A percentile compares a stretch with the other conserved stretches of the same genome.
phyloP scores from a whole-genome alignment of 2,329 filamentous ascomycete genomes.

The Pseudogymnoascus sp. region DNA sequence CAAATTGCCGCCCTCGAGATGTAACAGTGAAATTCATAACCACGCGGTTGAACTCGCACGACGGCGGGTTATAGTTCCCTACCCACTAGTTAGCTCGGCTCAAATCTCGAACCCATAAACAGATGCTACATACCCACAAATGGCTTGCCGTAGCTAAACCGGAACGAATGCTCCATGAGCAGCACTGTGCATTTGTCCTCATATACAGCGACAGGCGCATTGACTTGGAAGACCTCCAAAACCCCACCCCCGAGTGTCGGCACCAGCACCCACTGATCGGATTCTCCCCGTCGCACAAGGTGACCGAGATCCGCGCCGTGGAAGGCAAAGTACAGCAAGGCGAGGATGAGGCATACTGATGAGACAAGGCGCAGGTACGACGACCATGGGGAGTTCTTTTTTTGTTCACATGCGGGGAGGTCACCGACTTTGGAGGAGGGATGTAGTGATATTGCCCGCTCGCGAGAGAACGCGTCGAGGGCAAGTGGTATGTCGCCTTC shows the following conservation, averaged over 20 bases:
- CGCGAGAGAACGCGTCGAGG: neutral
- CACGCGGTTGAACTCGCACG: conserved; percentile 65
- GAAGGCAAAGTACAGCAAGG: neutral
- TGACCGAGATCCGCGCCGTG: neutral
- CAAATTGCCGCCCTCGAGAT: conserved; percentile 66
- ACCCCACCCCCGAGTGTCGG: conserved; percentile 19
- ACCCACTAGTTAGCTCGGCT: conserved; percentile 3
- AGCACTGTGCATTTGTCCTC: conserved; percentile 41
- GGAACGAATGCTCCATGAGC: conserved; percentile 68
- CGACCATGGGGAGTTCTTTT: neutral
- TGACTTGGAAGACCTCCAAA: conserved; percentile 62
- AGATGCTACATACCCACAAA: conserved; percentile 55
- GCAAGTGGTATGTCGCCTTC: neutral
- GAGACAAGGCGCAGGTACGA: neutral
- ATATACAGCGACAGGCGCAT: conserved; percentile 48
- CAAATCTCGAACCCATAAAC: conserved; percentile 10
- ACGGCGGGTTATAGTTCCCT: conserved; percentile 60
- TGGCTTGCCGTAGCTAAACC: conserved; percentile 63
- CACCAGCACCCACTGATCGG: neutral
- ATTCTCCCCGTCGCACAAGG: neutral
- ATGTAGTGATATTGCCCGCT: neutral
- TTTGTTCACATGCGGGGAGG: neutral
- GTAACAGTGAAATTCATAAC: conserved; percentile 70
- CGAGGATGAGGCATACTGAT: neutral
- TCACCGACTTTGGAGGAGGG: neutral